A percentile compares a stretch with the other conserved stretches of the same genome.
Evolutionary conservation across 2,329 filamentous ascomycete species (phyloP).

Genomic region (Harringtonia aguacate): DNA sequence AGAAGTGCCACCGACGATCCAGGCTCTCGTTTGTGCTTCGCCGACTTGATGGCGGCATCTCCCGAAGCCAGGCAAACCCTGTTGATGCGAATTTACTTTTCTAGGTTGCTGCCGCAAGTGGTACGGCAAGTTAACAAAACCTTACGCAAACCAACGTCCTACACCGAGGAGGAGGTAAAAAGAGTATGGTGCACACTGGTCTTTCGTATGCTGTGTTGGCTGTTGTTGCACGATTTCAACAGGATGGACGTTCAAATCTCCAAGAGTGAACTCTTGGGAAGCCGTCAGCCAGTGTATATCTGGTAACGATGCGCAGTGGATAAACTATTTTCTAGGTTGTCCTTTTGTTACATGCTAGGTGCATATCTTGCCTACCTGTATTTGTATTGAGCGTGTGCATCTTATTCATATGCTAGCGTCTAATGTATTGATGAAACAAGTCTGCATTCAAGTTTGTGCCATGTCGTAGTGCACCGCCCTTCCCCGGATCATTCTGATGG

Average conservation of each 20-base stretch:
- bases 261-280: constrained; percentile 43
- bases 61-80: constrained; percentile 37
- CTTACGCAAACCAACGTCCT: no score
- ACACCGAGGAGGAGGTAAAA: constrained; percentile 16
- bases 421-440: no score
- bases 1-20: not conserved
- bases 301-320: not conserved
- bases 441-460: no score
- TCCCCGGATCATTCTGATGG: no score
- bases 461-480: no score
- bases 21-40: constrained; percentile 25
- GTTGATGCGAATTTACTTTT: constrained; percentile 43
- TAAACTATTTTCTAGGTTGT: no score
- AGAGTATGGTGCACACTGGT: constrained; percentile 45
- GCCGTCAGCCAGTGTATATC: constrained; percentile 45
- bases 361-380: no score
- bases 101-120: constrained; percentile 29
- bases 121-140: constrained; percentile 13
- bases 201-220: constrained; percentile 48
- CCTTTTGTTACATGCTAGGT: no score
- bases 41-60: constrained; percentile 33
- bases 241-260: constrained; percentile 40
- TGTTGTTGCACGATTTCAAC: constrained; percentile 46
- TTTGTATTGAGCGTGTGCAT: no score
- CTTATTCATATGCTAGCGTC: no score